Evolutionary conservation across 2,329 filamentous ascomycete species (phyloP).

Genomic region (Trichophyton schoenleinii): DNA sequence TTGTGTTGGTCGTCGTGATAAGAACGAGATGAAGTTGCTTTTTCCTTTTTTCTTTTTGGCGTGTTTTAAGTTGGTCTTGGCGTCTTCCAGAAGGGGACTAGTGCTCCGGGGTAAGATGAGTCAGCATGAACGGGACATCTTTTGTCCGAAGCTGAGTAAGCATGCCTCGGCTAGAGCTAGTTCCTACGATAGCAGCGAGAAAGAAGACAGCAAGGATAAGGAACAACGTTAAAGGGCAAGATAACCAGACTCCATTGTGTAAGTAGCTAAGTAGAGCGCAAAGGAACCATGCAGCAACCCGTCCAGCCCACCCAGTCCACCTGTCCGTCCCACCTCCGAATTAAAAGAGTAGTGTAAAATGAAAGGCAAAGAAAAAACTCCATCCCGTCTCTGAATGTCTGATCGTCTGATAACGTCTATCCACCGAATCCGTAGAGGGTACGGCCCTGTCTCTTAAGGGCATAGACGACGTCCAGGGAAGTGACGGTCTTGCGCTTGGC

Average conservation of each 20-base stretch:
- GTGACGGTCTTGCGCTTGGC: slow-evolving; percentile 53
- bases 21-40: neutral
- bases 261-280: neutral
- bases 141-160: neutral
- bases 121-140: neutral
- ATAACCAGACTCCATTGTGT: slow-evolving; percentile 1
- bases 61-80: neutral
- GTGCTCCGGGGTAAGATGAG: neutral
- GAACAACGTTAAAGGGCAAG: too few relatives aligned
- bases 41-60: neutral
- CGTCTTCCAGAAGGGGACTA: neutral
- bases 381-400: too few relatives aligned
- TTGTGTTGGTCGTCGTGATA: neutral
- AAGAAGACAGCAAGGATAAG: neutral
- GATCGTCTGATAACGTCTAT: slow-evolving; percentile 38
- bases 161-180: neutral
- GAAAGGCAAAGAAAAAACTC: neutral
- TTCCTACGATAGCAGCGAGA: neutral
- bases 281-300: neutral
- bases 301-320: neutral
- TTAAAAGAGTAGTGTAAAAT: neutral
- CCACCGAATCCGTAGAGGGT: slow-evolving; percentile 84
- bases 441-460: slow-evolving; percentile 51
- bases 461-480: slow-evolving; percentile 51
- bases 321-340: neutral